Percentiles rank a stretch among this genome's conserved stretches.
phyloP scores from a whole-genome alignment of 371 early-diverging fungal species.

The Syncephalastrum racemosum region DNA sequence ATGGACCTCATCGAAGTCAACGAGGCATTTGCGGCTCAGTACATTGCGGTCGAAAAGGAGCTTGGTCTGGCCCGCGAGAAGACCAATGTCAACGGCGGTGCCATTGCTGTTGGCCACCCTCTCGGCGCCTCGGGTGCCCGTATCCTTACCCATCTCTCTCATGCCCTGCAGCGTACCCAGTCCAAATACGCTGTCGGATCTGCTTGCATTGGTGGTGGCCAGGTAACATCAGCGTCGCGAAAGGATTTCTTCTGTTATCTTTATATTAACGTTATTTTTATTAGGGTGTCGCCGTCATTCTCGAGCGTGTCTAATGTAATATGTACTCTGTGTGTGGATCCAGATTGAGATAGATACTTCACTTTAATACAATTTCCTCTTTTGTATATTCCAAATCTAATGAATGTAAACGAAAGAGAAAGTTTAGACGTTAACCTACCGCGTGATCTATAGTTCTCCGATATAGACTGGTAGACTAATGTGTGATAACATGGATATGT shows the following conservation, averaged over 20 bases:
- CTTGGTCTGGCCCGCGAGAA: slow-evolving; percentile 78
- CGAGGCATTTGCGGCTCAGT: slow-evolving; percentile 97
- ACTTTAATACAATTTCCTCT: too few relatives aligned
- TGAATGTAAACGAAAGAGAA: too few relatives aligned
- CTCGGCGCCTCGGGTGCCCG: slow-evolving; percentile 95
- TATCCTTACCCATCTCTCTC: slow-evolving; percentile 86
- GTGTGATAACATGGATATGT: too few relatives aligned
- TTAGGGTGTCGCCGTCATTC: slow-evolving; percentile 54
- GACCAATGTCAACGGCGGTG: slow-evolving; percentile 92
- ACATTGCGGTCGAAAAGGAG: slow-evolving; percentile 87
- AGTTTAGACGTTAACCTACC: too few relatives aligned
- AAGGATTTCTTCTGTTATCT: background rate
- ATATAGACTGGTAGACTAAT: too few relatives aligned
- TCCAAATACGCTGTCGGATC: slow-evolving; percentile 89
- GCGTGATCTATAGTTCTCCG: too few relatives aligned
- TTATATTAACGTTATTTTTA: background rate
- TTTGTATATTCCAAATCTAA: too few relatives aligned
- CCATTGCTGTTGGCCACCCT: slow-evolving; percentile 97
- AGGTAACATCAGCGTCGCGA: slow-evolving; percentile 54
- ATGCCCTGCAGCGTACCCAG: slow-evolving; percentile 79
- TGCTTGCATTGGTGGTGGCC: slow-evolving; percentile 92
- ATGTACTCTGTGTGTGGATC: too few relatives aligned
- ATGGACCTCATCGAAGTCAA: slow-evolving; percentile 96
- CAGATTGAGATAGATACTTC: too few relatives aligned
- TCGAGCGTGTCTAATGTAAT: slow-evolving; percentile 43